Percentiles rank a stretch among this genome's conserved stretches.
Evolutionary conservation across 176 grass and related monocot genomes (phyloP).

Genomic region (Triticum timopheevii): DNA sequence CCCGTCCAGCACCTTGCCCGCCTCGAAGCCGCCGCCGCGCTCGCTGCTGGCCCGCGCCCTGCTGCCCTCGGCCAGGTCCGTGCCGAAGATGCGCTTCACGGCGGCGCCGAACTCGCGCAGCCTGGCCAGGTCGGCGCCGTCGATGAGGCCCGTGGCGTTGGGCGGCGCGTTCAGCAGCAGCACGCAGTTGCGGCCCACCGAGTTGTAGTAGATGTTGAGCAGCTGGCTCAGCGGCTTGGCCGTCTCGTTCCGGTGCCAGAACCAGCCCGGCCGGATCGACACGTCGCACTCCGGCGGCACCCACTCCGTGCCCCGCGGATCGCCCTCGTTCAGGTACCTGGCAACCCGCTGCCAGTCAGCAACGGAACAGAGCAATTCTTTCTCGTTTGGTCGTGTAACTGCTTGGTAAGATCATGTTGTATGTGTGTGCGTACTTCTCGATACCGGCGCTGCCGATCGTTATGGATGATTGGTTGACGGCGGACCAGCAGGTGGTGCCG

Average conservation of each 20-base stretch:
- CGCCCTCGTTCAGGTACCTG: slow-evolving; percentile 85
- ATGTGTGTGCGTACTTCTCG: slow-evolving; percentile 35
- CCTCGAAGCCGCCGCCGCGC: slow-evolving; percentile 54
- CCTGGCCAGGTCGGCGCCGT: slow-evolving; percentile 56
- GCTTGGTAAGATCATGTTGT: background rate
- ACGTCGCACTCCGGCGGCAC: slow-evolving; percentile 97
- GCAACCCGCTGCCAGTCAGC: background rate
- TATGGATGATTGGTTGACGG: slow-evolving; percentile 67
- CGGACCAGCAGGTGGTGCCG: slow-evolving; percentile 85
- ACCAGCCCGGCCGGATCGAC: slow-evolving; percentile 89
- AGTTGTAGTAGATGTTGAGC: slow-evolving; percentile 88
- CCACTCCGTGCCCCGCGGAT: slow-evolving; percentile 69
- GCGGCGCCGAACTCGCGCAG: slow-evolving; percentile 69
- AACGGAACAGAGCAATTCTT: background rate
- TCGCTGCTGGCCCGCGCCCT: slow-evolving; percentile 60
- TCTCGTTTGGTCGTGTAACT: background rate
- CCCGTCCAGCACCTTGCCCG: slow-evolving; percentile 66
- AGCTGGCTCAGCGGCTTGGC: slow-evolving; percentile 69
- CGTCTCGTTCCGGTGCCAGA: slow-evolving; percentile 94
- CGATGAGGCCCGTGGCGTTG: slow-evolving; percentile 64
- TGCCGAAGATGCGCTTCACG: slow-evolving; percentile 53
- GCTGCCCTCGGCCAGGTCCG: slow-evolving; percentile 65
- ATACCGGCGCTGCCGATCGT: slow-evolving; percentile 76
- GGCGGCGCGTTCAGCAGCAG: slow-evolving; percentile 93
- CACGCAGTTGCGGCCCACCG: slow-evolving; percentile 92